Base-by-base conservation (phyloP, 257 asterid species). In the Catharanthus roseus region DNA sequence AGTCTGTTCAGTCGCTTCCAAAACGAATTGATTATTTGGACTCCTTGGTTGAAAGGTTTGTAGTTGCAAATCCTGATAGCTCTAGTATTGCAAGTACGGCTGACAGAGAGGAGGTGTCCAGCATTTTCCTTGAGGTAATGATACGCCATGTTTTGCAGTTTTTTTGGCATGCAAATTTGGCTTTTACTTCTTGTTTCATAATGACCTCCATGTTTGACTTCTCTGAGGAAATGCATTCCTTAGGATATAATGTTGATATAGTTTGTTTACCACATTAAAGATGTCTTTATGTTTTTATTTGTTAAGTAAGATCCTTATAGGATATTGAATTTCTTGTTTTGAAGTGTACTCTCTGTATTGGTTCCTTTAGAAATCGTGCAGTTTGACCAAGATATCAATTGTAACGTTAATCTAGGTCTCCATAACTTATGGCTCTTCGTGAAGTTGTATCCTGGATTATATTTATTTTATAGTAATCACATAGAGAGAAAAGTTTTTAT, bases 31-130 rank as follows among this genome's bases (percentile, higher is more conserved):
- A 91, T 41, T 81, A 88, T 78, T 76, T 95, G 73, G 97, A 91
- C 81, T 81, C 96, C 44, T 80, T 91, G 82, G 93, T 95, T 50
- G 91, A 87, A 50, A 95, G 88, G 82, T 89, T 85, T 78, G 78
- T 90, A 16, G 85, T 74, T 71, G 87, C 89, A 50, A 77, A 69
- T 75, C 77, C 82, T 18, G 96, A 87, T 29, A 87, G 80, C 75
- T 76, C 87, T 53, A 82, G 53, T 78, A 74, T 78, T 79, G 86
- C 96, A 63, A 88, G 89, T 82, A 77, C 80, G 72, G 91, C 86
- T 71, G 99, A 95, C 65, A 85, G 95, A 74, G 98, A 95, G 80
- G 99, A 95, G 77, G 64, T 91, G 70, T 95, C 99, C 3, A 91
- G 91, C 90, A 85, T 95, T 76, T 89, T 91, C 83, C 77, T 95